Conservation (phyloP, 73 alveolate genomes). For the Tetrahymena malaccensis region DNA sequence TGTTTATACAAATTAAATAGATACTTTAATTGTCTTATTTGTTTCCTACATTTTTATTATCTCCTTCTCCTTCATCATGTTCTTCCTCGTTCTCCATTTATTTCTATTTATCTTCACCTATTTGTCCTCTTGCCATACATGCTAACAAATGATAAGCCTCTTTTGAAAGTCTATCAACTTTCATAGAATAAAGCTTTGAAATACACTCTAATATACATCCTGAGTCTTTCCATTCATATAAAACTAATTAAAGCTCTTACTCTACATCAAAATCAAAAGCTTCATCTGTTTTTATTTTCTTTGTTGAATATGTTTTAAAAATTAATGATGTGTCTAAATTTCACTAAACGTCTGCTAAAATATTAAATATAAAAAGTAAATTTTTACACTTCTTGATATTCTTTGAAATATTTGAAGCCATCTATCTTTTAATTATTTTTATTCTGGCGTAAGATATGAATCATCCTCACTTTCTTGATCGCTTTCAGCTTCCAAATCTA, state of each 20-base stretch:
- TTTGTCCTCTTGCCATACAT: neutral
- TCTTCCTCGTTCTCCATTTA: neutral
- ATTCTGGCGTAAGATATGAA: neutral
- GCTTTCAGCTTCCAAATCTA: neutral
- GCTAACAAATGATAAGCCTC: neutral
- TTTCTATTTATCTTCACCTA: neutral
- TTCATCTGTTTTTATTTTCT: neutral
- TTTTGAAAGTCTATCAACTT: neutral
- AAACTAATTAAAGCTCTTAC: neutral
- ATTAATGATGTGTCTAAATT: neutral
- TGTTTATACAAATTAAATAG: neutral
- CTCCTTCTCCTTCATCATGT: neutral
- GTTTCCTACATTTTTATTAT: neutral
- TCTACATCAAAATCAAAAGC: neutral
- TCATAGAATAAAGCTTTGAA: neutral
- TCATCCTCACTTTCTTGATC: neutral
- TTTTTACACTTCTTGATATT: neutral
- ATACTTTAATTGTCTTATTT: neutral
- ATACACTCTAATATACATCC: neutral
- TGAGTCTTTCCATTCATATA: neutral
- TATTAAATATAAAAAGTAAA: neutral
- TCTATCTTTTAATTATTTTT: neutral
- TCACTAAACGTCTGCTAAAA: neutral
- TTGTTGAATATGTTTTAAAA: neutral
- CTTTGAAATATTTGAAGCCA: neutral